These are phyloP conservation scores for Calonectria crousiana DNA, from an alignment of 2,329 filamentous ascomycete species.

Conservation along the genomic window DNA sequence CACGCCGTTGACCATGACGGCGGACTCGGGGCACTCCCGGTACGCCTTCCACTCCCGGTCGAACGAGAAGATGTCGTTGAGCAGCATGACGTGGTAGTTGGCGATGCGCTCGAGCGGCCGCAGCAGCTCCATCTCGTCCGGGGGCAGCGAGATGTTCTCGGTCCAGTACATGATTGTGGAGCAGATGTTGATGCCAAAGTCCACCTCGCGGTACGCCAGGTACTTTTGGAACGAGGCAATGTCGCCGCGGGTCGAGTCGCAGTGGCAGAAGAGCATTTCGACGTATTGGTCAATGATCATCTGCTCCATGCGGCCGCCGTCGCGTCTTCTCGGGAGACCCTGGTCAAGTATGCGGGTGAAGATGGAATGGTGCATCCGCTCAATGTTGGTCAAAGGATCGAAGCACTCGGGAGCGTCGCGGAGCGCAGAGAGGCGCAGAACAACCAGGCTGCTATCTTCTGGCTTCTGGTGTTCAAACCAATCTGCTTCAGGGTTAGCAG, in stretches of 20 bases:
- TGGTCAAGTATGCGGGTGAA: constrained; percentile 23
- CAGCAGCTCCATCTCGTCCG: constrained; percentile 1
- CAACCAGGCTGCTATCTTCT: constrained; percentile 10
- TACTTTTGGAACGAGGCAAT: constrained; percentile 24
- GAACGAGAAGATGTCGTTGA: constrained; percentile 31
- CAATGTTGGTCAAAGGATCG: constrained; percentile 24
- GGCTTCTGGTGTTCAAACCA: constrained; percentile 27
- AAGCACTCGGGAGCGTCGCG: constrained; percentile 24
- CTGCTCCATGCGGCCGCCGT: neutral
- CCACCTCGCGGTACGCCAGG: constrained; percentile 19
- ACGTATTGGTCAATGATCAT: constrained; percentile 25
- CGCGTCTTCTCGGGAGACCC: neutral
- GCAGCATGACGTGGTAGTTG: constrained; percentile 28
- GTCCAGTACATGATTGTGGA: constrained; percentile 28
- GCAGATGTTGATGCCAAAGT: constrained; percentile 31
- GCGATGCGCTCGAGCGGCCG: constrained; percentile 21
- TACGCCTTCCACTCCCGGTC: constrained; percentile 22
- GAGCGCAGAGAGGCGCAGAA: constrained; percentile 15
- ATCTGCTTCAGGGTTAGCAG: constrained; percentile 2
- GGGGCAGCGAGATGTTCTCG: constrained; percentile 10
- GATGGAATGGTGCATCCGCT: constrained; percentile 25
- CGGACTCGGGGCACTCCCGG: constrained; percentile 11
- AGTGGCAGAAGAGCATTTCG: constrained; percentile 29
- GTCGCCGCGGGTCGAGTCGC: constrained; percentile 17
- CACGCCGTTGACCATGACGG: constrained; percentile 25